A percentile compares a stretch with the other conserved stretches of the same genome.
phyloP scores from a whole-genome alignment of 306 rosid genomes.

The Elaeagnus macrophylla region DNA sequence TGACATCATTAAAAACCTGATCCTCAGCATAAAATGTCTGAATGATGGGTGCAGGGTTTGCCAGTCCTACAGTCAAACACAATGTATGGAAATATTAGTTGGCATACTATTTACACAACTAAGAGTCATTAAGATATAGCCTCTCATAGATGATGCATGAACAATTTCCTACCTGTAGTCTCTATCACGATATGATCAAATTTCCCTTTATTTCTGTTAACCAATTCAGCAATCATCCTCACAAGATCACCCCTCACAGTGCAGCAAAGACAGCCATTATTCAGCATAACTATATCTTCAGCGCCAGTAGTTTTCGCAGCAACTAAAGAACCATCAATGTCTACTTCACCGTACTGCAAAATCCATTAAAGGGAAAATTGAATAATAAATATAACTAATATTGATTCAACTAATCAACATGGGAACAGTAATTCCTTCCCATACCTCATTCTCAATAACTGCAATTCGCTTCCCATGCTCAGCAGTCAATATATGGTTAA shows the following conservation, averaged over 20 bases:
- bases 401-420: neutral
- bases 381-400: neutral
- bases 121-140: too few relatives aligned
- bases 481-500: slow-evolving; percentile 81
- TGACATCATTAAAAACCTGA: slow-evolving; percentile 64
- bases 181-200: slow-evolving; percentile 91
- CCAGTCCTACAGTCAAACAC: slow-evolving; percentile 64
- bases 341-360: slow-evolving; percentile 80
- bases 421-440: too few relatives aligned
- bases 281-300: slow-evolving; percentile 88
- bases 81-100: too few relatives aligned
- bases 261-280: slow-evolving; percentile 95
- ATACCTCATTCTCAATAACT: slow-evolving; percentile 84
- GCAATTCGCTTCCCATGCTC: slow-evolving; percentile 92
- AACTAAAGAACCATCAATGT: slow-evolving; percentile 89
- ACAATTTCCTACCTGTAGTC: slow-evolving; percentile 52
- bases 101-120: too few relatives aligned
- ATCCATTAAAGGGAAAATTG: slow-evolving; percentile 13
- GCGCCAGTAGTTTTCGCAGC: slow-evolving; percentile 80
- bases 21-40: slow-evolving; percentile 97
- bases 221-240: slow-evolving; percentile 78
- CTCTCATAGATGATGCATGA: neutral
- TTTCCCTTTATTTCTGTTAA: slow-evolving; percentile 64
- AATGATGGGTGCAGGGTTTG: slow-evolving; percentile 91
- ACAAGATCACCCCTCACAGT: slow-evolving; percentile 97